A percentile compares a stretch with the other conserved stretches of the same genome.
Evolutionary conservation across 1,139 yeast genomes (phyloP).

Genomic region (Ashbya aceris): DNA sequence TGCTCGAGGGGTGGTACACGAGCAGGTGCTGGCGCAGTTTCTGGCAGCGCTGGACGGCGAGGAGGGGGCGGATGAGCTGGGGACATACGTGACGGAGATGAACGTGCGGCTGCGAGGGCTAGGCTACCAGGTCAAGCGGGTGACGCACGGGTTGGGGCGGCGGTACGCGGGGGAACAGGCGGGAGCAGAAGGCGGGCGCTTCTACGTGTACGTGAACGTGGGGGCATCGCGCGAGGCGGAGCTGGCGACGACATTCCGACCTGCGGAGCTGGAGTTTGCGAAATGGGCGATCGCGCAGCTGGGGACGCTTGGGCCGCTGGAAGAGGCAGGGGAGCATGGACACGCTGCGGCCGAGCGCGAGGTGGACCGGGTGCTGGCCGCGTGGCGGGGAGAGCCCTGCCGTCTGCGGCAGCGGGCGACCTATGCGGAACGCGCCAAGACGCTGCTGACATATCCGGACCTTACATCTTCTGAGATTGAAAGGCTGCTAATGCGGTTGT

Average conservation of each 20-base stretch:
- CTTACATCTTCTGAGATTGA: conserved; percentile 19
- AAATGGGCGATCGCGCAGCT: conserved; percentile 20
- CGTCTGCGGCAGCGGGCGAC: conserved; percentile 6
- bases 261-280: conserved; percentile 22
- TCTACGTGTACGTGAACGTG: conserved; percentile 22
- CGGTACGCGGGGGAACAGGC: conserved; percentile 9
- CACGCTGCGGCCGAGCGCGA: conserved; percentile 9
- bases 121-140: conserved; percentile 18
- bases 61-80: conserved; percentile 8
- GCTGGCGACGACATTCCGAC: conserved; percentile 22
- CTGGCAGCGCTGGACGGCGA: conserved; percentile 6
- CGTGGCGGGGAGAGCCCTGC: conserved; percentile 7
- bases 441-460: conserved; percentile 13
- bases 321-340: background rate
- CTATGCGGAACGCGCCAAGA: conserved; percentile 18
- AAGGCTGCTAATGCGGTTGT: conserved; percentile 14
- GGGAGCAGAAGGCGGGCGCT: conserved; percentile 8
- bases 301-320: conserved; percentile 2
- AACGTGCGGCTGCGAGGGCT: conserved; percentile 20
- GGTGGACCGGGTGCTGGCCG: conserved; percentile 12
- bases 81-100: conserved; percentile 13
- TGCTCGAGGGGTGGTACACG: conserved; percentile 24
- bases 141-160: conserved; percentile 21
- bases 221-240: conserved; percentile 20
- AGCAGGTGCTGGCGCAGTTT: conserved; percentile 17